A percentile compares a stretch with the other conserved stretches of the same genome.
Evolutionary conservation across 1,284 basidiomycete genomes (phyloP).

Genomic region (Ustilago trichophora): DNA sequence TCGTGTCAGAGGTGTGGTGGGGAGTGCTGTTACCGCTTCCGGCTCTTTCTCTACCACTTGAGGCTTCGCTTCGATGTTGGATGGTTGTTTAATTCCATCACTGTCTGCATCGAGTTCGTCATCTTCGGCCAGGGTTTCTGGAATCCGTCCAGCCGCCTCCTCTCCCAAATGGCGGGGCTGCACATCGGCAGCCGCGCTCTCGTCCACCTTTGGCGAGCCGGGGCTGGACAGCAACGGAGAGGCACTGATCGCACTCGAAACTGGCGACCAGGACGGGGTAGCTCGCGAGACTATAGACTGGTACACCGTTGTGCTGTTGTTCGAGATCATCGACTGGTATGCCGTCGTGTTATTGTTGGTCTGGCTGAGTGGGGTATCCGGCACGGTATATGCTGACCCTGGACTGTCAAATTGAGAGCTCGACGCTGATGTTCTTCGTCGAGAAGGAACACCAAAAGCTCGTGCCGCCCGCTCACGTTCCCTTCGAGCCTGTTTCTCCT

Average conservation of each 20-base stretch:
- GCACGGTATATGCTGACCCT: neutral
- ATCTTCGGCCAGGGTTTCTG: constrained; percentile 25
- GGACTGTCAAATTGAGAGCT: constrained; percentile 22
- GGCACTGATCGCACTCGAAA: constrained; percentile 1
- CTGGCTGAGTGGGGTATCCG: constrained; percentile 4
- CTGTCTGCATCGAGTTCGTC: constrained; percentile 12
- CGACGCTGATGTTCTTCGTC: constrained; percentile 12
- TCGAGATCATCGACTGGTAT: neutral
- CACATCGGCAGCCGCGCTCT: constrained; percentile 13
- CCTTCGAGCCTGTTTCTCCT: constrained; percentile 31
- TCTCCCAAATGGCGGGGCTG: constrained; percentile 21
- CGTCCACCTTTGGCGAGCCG: constrained; percentile 26
- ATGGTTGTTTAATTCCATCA: neutral
- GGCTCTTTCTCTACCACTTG: neutral
- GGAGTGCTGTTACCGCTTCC: neutral
- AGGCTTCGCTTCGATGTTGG: neutral
- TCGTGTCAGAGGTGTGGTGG: constrained; percentile 10
- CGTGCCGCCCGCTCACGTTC: constrained; percentile 46
- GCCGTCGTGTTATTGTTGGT: no score
- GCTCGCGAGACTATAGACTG: neutral
- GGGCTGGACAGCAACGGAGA: constrained; percentile 17
- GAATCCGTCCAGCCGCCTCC: constrained; percentile 18
- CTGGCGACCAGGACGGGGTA: constrained; percentile 2
- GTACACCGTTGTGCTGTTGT: no score
- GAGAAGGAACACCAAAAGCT: constrained; percentile 12